Conservation (phyloP, 176 grass and related monocot species). For the Secale cereale region DNA sequence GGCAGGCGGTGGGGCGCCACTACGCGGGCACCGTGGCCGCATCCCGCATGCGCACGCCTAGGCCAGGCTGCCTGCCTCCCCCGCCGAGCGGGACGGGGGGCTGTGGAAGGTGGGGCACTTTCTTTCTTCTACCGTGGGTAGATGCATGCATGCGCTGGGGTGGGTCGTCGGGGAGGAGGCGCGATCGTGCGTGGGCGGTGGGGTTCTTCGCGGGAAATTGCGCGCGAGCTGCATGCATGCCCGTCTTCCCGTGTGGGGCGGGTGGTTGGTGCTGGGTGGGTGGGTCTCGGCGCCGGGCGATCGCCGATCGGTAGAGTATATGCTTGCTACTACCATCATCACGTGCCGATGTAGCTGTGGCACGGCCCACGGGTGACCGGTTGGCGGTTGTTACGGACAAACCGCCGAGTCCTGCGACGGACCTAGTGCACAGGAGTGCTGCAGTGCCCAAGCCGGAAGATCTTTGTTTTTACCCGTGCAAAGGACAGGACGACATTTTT, state of each 20-base stretch:
- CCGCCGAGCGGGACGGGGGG: neutral
- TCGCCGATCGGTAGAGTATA: no score
- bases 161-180: neutral
- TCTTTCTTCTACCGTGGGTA: neutral
- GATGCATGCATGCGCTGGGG: neutral
- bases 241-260: neutral
- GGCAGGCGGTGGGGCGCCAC: neutral
- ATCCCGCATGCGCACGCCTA: neutral
- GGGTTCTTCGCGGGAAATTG: neutral
- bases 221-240: neutral
- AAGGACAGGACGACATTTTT: no score
- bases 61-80: slow-evolving; percentile 2
- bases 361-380: neutral
- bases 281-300: neutral
- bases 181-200: neutral
- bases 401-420: neutral
- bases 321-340: neutral
- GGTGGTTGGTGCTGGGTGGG: no score
- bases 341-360: neutral
- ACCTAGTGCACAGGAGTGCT: neutral
- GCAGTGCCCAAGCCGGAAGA: neutral
- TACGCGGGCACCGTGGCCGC: neutral
- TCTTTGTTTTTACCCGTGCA: no score
- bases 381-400: neutral
- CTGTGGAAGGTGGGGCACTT: neutral